Conservation (phyloP, 192 early-diverging fungal species). For the Backusella australiensis region DNA sequence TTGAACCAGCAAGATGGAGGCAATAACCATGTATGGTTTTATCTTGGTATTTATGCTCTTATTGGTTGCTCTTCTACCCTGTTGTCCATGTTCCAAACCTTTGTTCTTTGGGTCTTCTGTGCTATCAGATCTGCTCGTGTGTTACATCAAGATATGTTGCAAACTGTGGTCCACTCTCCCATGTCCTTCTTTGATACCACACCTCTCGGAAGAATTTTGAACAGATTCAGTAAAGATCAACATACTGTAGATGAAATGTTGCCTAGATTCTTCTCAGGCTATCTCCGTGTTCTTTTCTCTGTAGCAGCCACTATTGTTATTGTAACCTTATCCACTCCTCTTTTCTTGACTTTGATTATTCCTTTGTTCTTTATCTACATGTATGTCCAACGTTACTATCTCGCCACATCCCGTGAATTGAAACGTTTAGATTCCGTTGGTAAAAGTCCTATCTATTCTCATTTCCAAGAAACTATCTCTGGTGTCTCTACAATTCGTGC, state of each 20-base stretch:
- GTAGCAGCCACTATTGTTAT: constrained; percentile 49
- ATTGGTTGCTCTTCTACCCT: constrained; percentile 73
- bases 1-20: constrained; percentile 44
- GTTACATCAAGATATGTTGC: constrained; percentile 75
- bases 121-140: constrained; percentile 75
- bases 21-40: constrained; percentile 48
- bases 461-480: constrained; percentile 63
- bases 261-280: constrained; percentile 53
- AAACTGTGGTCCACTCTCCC: constrained; percentile 65
- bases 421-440: constrained; percentile 83
- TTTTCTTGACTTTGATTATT: constrained; percentile 48
- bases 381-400: constrained; percentile 59
- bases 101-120: constrained; percentile 77
- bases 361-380: constrained; percentile 47
- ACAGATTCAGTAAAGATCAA: constrained; percentile 91
- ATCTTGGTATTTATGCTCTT: constrained; percentile 77
- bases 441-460: constrained; percentile 79
- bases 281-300: constrained; percentile 41
- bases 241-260: constrained; percentile 76
- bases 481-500: constrained; percentile 73
- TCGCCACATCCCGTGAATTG: constrained; percentile 71
- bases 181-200: constrained; percentile 81
- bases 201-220: constrained; percentile 82
- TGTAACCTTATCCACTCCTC: constrained; percentile 44
- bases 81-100: constrained; percentile 61